Conservation (phyloP, 192 early-diverging fungal species). For the Podila horticola region DNA sequence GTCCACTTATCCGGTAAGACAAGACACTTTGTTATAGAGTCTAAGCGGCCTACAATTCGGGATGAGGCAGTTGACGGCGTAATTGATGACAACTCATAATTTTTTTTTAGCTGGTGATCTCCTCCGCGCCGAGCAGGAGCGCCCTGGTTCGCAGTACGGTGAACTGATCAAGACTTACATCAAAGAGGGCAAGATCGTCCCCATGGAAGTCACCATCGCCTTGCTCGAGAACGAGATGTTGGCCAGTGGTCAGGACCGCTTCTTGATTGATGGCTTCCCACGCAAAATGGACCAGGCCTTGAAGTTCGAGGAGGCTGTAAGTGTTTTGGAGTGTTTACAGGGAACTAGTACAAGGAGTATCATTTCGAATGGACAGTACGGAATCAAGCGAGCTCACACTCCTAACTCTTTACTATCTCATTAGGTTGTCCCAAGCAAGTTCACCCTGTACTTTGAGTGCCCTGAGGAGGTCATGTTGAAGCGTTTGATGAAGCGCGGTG, state of each 20-base stretch:
- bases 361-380: too few species aligned
- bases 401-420: too few species aligned
- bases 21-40: not conserved
- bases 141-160: conserved; percentile 84
- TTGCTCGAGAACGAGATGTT: conserved; percentile 93
- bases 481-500: conserved; percentile 92
- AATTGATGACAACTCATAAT: too few species aligned
- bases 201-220: conserved; percentile 93
- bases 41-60: too few species aligned
- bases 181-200: conserved; percentile 94
- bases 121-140: conserved; percentile 90
- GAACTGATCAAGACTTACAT: conserved; percentile 94
- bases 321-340: conserved; percentile 14
- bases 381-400: too few species aligned
- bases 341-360: too few species aligned
- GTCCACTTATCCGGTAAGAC: conserved; percentile 88
- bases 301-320: conserved; percentile 91
- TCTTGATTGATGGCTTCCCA: conserved; percentile 98
- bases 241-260: conserved; percentile 68
- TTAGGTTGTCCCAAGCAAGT: conserved; percentile 69
- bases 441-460: conserved; percentile 95
- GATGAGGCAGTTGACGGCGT: too few species aligned
- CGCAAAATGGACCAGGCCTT: conserved; percentile 92
- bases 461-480: conserved; percentile 92
- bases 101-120: conserved; percentile 84